Conservation (phyloP, 208 protist species). For the Tritrichomonas musculus region DNA sequence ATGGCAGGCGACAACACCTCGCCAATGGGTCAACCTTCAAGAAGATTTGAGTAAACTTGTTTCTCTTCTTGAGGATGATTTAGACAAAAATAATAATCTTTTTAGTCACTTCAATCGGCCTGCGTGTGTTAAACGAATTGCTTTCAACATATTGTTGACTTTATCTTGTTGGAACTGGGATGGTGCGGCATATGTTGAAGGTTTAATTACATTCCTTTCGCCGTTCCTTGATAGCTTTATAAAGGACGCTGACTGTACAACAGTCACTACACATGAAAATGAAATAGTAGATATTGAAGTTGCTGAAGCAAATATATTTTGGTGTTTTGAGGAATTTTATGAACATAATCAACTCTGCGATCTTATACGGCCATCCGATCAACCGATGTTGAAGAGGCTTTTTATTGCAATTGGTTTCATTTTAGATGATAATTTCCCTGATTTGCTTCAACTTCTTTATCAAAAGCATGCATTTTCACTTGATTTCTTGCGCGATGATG, state of each 20-base stretch:
- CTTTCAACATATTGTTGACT: slow-evolving; percentile 2
- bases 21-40: background rate
- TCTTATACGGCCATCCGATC: background rate
- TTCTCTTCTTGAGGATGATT: background rate
- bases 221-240: background rate
- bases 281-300: background rate
- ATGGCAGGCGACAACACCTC: background rate
- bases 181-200: background rate
- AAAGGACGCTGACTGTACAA: background rate
- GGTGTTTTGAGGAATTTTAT: background rate
- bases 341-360: slow-evolving; percentile 4
- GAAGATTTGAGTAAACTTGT: background rate
- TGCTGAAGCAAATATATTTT: background rate
- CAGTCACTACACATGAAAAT: background rate
- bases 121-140: background rate
- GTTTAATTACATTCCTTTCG: background rate
- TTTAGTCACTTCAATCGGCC: background rate
- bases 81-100: background rate
- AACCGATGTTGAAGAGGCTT: background rate
- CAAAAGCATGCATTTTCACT: slow-evolving; percentile 26
- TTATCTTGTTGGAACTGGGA: background rate
- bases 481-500: background rate
- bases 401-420: slow-evolving; percentile 12
- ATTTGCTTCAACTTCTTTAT: background rate
- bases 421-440: slow-evolving; percentile 1